Evolutionary conservation across 495 filamentous ascomycete species (phyloP), one percentile per base, ranked within the genome.

Genomic region (Hamigera avellanea): DNA sequence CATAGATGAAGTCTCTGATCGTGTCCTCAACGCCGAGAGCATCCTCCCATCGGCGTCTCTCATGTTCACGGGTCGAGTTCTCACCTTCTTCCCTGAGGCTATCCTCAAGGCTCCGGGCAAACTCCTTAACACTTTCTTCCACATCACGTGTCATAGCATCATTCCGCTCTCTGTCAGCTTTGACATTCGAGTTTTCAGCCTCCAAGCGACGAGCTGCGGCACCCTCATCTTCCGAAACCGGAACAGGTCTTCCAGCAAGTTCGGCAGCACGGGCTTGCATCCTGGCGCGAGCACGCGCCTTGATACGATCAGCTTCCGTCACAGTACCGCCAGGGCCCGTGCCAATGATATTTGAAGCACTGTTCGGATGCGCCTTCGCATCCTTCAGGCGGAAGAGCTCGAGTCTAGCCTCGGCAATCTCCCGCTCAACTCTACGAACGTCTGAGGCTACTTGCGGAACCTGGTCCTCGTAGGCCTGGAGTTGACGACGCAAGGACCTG

Each of bases 251-350:
- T 26, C 93, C 93, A 30, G 86, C 83, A 45, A 99, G 63, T 26
- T 88, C 89, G 33, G 93, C 93, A 46, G 89, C 83, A 28, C 89
- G 81, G 42, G 94, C 87, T 63, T 96, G 88, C 91, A 99, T 95
- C 74, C 94, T 91, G 26, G 88, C 88, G 56, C 85, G 93, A 21
- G 93, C 88, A 33, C 88, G 78, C 15, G 93, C 93, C 60, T 95
- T 95, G 34, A 96, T 76, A 18, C 89, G 73, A 59, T 99, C 93
- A 0, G 85, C 80, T 56, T 99, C 93, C 15, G 93, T 99, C 30
- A 99, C 70, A 33, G 76, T 61, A 26, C 93, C 93, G 36, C 93
- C 91, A 35, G 86, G 88, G 2, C 93, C 93, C 39, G 89, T 95
- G 3, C 93, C 93, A 38, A 99, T 72, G 44, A 95, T 85, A 16